These are phyloP conservation scores for Tuctoria greenei DNA, from an alignment of 176 grass and related monocot genomes.

Conservation along the genomic window DNA sequence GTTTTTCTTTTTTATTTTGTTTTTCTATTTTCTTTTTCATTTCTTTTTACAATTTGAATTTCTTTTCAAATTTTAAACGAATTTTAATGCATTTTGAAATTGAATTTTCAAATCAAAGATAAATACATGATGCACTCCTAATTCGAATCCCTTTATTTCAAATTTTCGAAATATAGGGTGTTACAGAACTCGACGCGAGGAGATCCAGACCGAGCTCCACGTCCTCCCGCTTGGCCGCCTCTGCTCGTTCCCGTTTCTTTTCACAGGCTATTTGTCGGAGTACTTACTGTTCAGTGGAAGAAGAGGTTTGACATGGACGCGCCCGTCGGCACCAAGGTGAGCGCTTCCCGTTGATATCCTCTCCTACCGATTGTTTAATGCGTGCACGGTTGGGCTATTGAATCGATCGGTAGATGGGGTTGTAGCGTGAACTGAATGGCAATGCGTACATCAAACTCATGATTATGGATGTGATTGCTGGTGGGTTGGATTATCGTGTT, in stretches of 20 bases:
- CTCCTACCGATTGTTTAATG: not conserved
- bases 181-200: too few relatives aligned
- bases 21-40: too few relatives aligned
- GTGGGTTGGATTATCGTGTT: too few relatives aligned
- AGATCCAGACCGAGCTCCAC: slow-evolving; percentile 65
- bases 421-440: not conserved
- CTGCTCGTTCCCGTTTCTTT: slow-evolving; percentile 21
- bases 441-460: not conserved
- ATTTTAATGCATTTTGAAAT: too few relatives aligned
- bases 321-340: slow-evolving; percentile 63
- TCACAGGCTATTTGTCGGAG: not conserved
- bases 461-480: not conserved
- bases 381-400: not conserved
- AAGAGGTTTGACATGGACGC: slow-evolving; percentile 82
- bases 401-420: not conserved
- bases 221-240: slow-evolving; percentile 13
- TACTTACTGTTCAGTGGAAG: slow-evolving; percentile 44
- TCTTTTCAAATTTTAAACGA: too few relatives aligned
- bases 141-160: too few relatives aligned
- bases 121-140: too few relatives aligned
- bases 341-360: not conserved
- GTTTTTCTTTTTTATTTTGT: too few relatives aligned
- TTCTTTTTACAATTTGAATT: too few relatives aligned
- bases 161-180: too few relatives aligned
- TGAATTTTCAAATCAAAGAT: too few relatives aligned